Evolutionary conservation across 371 early-diverging fungal genomes (phyloP).

Genomic region (Mortierella polycephala): DNA sequence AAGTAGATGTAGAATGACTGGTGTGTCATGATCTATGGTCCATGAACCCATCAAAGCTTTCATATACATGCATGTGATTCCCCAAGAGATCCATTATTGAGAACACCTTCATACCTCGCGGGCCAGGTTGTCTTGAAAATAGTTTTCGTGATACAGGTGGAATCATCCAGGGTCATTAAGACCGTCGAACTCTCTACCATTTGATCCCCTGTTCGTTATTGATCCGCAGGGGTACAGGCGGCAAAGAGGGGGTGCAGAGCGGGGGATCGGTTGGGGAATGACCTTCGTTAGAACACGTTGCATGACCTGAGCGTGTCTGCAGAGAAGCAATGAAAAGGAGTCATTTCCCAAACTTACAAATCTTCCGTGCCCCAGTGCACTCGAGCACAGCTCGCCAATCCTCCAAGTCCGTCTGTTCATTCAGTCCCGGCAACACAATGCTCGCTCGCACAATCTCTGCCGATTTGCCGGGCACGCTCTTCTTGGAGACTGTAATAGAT

Average conservation of each 20-base stretch:
- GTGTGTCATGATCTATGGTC: background rate
- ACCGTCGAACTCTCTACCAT: constrained; percentile 56
- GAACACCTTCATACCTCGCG: constrained; percentile 34
- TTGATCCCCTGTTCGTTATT: constrained; percentile 42
- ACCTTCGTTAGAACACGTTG: constrained; percentile 1
- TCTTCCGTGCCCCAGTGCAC: constrained; percentile 54
- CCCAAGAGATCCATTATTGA: background rate
- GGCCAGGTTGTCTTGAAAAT: constrained; percentile 55
- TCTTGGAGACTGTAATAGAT: constrained; percentile 45
- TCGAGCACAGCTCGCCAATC: constrained; percentile 55
- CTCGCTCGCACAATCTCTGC: constrained; percentile 55
- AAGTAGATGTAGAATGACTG: background rate
- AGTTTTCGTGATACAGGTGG: constrained; percentile 56
- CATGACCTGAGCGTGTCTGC: constrained; percentile 3
- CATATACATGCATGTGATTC: background rate
- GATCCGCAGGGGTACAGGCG: background rate
- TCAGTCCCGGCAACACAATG: constrained; percentile 50
- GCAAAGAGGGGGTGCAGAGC: background rate
- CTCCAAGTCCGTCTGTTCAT: constrained; percentile 54
- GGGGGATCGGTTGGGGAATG: background rate
- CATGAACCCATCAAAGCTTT: background rate
- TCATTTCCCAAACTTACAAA: constrained; percentile 28
- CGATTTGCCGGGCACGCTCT: constrained; percentile 56
- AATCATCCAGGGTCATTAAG: constrained; percentile 51
- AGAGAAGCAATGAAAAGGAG: background rate